phyloP scores from a whole-genome alignment of 495 filamentous ascomycete genomes.

The Monascus purpureus region DNA sequence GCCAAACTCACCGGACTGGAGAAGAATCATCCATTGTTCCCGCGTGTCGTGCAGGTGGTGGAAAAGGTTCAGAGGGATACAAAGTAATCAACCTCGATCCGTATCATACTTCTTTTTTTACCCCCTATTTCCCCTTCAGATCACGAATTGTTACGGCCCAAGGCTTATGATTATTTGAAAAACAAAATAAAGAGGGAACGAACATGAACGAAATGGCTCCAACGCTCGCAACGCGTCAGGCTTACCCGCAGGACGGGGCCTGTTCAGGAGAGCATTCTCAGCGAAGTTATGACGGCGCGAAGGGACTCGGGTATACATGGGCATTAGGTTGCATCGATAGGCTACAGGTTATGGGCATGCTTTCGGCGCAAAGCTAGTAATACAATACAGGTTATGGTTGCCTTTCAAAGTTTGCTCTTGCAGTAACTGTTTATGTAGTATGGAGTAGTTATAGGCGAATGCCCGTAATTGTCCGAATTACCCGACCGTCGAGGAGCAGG shows the following conservation, averaged over 20 bases:
- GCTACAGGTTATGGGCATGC: too few relatives aligned
- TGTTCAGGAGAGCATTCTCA: not conserved
- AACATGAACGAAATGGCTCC: not conserved
- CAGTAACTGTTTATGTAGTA: too few relatives aligned
- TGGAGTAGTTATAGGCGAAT: too few relatives aligned
- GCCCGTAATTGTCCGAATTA: too few relatives aligned
- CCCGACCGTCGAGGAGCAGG: too few relatives aligned
- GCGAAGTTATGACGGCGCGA: not conserved
- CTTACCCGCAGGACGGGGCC: not conserved
- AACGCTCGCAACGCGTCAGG: not conserved
- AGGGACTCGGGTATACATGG: too few relatives aligned
- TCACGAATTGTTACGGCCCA: not conserved
- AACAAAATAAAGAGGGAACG: not conserved
- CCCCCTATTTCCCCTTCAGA: too few relatives aligned
- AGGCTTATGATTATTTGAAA: too few relatives aligned
- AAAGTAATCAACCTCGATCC: slow-evolving; percentile 14
- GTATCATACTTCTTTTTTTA: not conserved
- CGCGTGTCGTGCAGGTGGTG: slow-evolving; percentile 55
- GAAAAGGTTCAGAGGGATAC: slow-evolving; percentile 55
- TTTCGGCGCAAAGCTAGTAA: too few relatives aligned
- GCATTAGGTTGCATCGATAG: too few relatives aligned
- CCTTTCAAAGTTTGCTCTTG: too few relatives aligned
- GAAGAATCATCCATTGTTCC: slow-evolving; percentile 56
- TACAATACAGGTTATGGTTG: too few relatives aligned
- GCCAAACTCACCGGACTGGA: slow-evolving; percentile 65